Evolutionary conservation across 768 basidiomycete species (phyloP), one percentile per base, ranked within the genome.

Genomic region (Lanmaoa pseudosensibilis): DNA sequence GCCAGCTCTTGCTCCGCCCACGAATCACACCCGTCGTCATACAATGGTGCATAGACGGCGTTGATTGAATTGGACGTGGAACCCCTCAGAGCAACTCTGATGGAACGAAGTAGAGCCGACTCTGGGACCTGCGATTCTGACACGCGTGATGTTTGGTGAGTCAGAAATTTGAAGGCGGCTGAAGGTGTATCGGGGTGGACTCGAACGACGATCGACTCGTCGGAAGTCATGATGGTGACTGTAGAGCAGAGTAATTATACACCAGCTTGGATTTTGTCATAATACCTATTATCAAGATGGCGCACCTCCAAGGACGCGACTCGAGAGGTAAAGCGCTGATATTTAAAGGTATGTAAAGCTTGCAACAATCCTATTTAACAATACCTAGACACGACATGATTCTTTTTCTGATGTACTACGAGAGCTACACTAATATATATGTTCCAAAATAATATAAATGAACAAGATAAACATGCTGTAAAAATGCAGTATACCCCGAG

Each of bases 1-100:
- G 81, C 75, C 15, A 93, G 73, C 61, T 92, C 86, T 55, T 84
- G 79, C 55, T 83, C 85, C n/a, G 76, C 77, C 60, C 73, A 73
- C 7, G 74, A 65, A 15, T 80, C 77, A 7, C 67, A 73, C 30
- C 67, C 72, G 39, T 74, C 71, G 37, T 74, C 67, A 50, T 79
- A 78, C 19, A 73, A 71, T 4, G 76, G 72, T 6, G 75, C 75
- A 47, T 80, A 78, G 36, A 81, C 73, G 12, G 77, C 60, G 41
- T 76, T 72, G 51, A 75, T 63, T 37, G 72, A 67, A 44, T 77
- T 76, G 33, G 78, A 75, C 39, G 78, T 76, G 18, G 80, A 75
- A 45, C 85, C 85, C 33, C 80, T 83, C 38, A 90, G 74, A 15
- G 83, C 85, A n/a, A 67, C 69, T 38, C 80, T 80, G 50, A 90